Evolutionary conservation across 768 basidiomycete species (phyloP), one percentile per base, ranked within the genome.

Genomic region (Russula brevipes): DNA sequence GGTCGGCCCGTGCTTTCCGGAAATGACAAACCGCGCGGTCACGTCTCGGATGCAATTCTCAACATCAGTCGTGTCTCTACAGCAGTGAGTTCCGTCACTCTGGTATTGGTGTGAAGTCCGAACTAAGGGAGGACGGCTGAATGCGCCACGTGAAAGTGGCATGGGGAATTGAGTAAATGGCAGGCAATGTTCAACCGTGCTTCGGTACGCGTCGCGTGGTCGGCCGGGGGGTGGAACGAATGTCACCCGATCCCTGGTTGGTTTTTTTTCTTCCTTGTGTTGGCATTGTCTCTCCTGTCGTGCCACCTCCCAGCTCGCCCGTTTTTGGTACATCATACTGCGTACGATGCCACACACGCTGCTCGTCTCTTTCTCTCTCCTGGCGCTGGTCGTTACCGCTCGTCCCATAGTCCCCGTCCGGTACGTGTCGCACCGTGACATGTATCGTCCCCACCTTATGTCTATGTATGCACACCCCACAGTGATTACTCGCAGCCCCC

Each of bases 371-470:
- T 69, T 77, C 58, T 73, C 75, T 54, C 71, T 80, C 38, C 71
- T 78, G 61, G 78, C 74, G 73, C 75, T 81, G 72, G 76, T 77
- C 72, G 79, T 79, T 66, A 72, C 75, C 59, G 70, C 78, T 70
- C 78, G 72, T 65, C 79, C 79, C 33, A 67, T 80, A 60, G 61
- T 69, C 17, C 68, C 72, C 12, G 63, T 67, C 54, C 62, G 72
- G 59, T 67, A 66, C 50, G 52, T 72, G 54, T 56, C 33, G 36
- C 16, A 39, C 65, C 70, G 35, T 57, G 71, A 76, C 75, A 65
- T 67, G 75, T 73, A 11, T 38, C 46, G 14, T 54, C 36, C 38
- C 19, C 14, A 46, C n/a, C 33, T 19, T 17, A 42, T 36, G 35
- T 19, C 54, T 44, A 36, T 57, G 30, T 53, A 24, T 44, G 24